phyloP scores from a whole-genome alignment of 2,329 filamentous ascomycete species.

The Chaetomiaceae sp. region DNA sequence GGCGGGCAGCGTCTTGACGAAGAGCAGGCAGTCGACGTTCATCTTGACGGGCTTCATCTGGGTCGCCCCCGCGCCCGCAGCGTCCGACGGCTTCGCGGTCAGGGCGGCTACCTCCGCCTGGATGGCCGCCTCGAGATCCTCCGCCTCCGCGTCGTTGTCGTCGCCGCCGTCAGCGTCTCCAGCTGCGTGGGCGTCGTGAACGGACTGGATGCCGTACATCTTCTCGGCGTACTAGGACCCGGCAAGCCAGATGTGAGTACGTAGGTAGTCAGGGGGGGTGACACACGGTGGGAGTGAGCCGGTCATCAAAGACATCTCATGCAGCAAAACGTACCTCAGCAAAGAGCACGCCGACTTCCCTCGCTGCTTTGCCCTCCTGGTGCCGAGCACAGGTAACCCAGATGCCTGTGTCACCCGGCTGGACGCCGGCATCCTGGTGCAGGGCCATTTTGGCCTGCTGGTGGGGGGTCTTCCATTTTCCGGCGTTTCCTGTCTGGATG shows the following conservation, averaged over 20 bases:
- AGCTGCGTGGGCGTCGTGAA: slow-evolving; percentile 28
- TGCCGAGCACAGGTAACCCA: slow-evolving; percentile 72
- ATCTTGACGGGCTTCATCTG: slow-evolving; percentile 47
- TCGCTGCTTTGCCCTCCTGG: slow-evolving; percentile 63
- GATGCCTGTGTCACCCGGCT: slow-evolving; percentile 65
- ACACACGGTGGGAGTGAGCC: too few relatives aligned
- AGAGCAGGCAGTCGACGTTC: slow-evolving; percentile 57
- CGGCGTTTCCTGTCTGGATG: slow-evolving; percentile 44
- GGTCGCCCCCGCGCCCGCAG: slow-evolving; percentile 29
- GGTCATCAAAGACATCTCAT: too few relatives aligned
- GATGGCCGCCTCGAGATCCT: slow-evolving; percentile 70
- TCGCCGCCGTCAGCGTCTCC: slow-evolving; percentile 35
- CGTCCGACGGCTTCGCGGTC: slow-evolving; percentile 33
- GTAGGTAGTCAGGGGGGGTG: too few relatives aligned
- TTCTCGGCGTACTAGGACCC: slow-evolving; percentile 67
- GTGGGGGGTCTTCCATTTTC: slow-evolving; percentile 57
- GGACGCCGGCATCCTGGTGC: slow-evolving; percentile 43
- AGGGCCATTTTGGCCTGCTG: slow-evolving; percentile 45
- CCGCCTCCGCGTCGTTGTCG: too few relatives aligned
- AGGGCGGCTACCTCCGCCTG: slow-evolving; percentile 63
- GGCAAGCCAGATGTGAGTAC: too few relatives aligned
- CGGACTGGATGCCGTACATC: slow-evolving; percentile 46
- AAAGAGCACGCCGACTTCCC: slow-evolving; percentile 61
- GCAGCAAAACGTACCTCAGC: slow-evolving; percentile 49
- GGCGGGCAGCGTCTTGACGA: slow-evolving; percentile 50